phyloP scores from a whole-genome alignment of 495 filamentous ascomycete species.

The Thozetella sp. region DNA sequence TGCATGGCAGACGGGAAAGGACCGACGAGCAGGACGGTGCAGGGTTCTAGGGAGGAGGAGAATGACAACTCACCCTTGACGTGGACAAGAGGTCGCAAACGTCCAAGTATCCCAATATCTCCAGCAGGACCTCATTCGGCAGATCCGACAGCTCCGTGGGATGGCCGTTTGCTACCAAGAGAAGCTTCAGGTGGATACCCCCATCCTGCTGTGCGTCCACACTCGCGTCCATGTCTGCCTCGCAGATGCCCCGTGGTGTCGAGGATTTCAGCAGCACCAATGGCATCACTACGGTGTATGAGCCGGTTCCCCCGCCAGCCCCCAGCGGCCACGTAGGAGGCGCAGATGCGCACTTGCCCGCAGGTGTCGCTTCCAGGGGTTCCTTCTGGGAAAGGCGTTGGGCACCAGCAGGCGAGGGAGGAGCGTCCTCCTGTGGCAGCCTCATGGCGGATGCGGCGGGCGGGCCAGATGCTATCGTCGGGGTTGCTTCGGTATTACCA shows the following conservation, averaged over 20 bases:
- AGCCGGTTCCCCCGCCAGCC: background rate
- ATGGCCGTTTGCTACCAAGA: background rate
- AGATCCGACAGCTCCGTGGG: conserved; percentile 27
- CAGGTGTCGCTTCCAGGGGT: conserved; percentile 8
- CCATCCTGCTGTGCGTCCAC: background rate
- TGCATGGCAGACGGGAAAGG: conserved; percentile 16
- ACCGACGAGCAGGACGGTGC: conserved; percentile 5
- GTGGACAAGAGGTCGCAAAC: conserved; percentile 57
- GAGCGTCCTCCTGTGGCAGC: background rate
- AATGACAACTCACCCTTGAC: conserved; percentile 49
- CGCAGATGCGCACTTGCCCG: background rate
- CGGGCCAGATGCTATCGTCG: background rate
- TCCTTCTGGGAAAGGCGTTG: conserved; percentile 7
- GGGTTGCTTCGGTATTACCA: conserved; percentile 9
- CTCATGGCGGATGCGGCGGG: background rate
- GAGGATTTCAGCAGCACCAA: background rate
- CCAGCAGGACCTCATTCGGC: conserved; percentile 58
- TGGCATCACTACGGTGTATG: background rate
- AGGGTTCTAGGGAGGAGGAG: conserved; percentile 7
- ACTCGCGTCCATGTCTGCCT: background rate
- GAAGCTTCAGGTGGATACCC: background rate
- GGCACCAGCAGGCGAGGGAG: conserved; percentile 6
- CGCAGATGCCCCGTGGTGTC: background rate
- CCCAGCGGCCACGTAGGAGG: background rate
- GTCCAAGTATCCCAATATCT: conserved; percentile 56